These are phyloP conservation scores for Ogataea nitratoaversa DNA, from an alignment of 805 yeast genomes.

Conservation along the genomic window DNA sequence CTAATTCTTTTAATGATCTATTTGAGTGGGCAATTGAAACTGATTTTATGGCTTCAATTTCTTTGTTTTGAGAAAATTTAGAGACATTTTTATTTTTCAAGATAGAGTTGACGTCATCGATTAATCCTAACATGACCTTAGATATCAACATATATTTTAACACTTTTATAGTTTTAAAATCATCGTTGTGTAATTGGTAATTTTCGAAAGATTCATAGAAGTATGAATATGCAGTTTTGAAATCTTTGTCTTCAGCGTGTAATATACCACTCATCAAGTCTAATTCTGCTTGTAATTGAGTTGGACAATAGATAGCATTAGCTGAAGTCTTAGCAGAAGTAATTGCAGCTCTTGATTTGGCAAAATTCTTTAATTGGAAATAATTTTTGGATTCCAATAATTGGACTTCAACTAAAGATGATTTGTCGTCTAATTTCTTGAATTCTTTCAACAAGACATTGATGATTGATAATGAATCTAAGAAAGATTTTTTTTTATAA, in stretches of 20 bases:
- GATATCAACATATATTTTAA: constrained; percentile 90
- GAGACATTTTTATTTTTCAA: constrained; percentile 58
- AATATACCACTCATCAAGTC: constrained; percentile 94
- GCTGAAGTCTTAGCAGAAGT: constrained; percentile 97
- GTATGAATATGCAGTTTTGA: constrained; percentile 91
- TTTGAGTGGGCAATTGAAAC: constrained; percentile 86
- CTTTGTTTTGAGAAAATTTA: constrained; percentile 54
- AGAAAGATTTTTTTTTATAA: constrained; percentile 58
- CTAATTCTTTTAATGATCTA: constrained; percentile 88
- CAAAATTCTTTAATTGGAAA: constrained; percentile 85
- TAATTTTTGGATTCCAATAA: constrained; percentile 84
- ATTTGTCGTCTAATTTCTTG: constrained; percentile 91
- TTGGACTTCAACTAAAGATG: constrained; percentile 93
- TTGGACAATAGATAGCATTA: constrained; percentile 93
- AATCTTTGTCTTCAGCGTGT: constrained; percentile 96
- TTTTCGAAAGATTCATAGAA: constrained; percentile 95
- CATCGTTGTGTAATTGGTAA: constrained; percentile 53
- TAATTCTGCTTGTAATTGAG: constrained; percentile 88
- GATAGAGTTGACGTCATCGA: constrained; percentile 80
- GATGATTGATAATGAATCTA: constrained; percentile 69
- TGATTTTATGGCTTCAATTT: constrained; percentile 93
- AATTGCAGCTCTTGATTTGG: constrained; percentile 87
- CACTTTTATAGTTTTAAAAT: constrained; percentile 47
- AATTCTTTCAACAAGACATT: constrained; percentile 74
- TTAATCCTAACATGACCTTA: constrained; percentile 85